Evolutionary conservation across 805 yeast genomes (phyloP), one percentile per base, ranked within the genome.

Genomic region (Kodamaea sagamina): DNA sequence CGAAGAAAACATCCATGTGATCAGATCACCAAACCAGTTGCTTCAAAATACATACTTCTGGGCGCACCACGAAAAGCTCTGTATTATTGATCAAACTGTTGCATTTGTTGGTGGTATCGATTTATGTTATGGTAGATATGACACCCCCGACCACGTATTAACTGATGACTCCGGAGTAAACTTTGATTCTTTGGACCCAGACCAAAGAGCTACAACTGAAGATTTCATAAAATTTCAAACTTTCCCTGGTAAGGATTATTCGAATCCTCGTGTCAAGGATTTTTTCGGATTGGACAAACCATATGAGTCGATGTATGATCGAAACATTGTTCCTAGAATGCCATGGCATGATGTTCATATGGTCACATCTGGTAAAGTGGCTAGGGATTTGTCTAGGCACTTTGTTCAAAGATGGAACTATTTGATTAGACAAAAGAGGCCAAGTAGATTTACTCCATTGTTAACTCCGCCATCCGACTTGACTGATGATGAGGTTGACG

Each of bases 271-370:
- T 50, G 89, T 86, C 11, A 84, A 84, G 55, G 99, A 93, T 61
- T 93, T 93, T 60, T 77, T 62, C 57, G 83, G 76, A 3, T 72
- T 93, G 45, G 88, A 89, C 49, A 80, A 82, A 52, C 98, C 99
- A 2, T 89, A 83, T 56, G 95, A 88, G 39, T 87, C 88, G 16
- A 85, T 92, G 93, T 89, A 89, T 58, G 95, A 93, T 62, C 77
- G 99, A 47, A 71, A 76, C 11, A 62, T 62, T 13, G 75, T 79
- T 15, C 98, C 99, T 2, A 78, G 99, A 54, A 93, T 93, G 99
- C 99, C 99, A 7, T 93, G 99, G 99, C 99, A 93, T 63, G 99
- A 93, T 74, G 88, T 93, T 28, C 98, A 93, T 53, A 93, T 90
- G 95, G 81, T 89, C 67, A 82, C 95, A 1, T 79, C 90, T 2